Evolutionary conservation across 140 eudicot species (phyloP).

Genomic region (Cichorium intybus): DNA sequence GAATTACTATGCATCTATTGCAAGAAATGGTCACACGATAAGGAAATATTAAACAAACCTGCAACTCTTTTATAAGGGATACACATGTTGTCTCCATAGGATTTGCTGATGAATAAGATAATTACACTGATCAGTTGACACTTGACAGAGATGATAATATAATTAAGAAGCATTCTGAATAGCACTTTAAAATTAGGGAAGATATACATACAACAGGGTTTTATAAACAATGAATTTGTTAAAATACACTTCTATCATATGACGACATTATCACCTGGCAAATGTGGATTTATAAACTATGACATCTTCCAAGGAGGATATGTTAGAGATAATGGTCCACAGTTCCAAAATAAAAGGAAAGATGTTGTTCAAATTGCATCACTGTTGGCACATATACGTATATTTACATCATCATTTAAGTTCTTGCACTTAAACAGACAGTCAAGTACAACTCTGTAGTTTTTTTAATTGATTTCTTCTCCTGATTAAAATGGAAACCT

Average conservation of each 20-base stretch:
- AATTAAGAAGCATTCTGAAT: conserved; percentile 6
- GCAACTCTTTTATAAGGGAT: conserved; percentile 63
- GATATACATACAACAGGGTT: not conserved
- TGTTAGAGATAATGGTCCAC: not conserved
- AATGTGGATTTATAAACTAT: not conserved
- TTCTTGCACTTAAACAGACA: not conserved
- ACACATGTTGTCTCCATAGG: conserved; percentile 54
- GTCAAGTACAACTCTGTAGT: not conserved
- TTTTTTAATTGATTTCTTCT: conserved; percentile 1
- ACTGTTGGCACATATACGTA: not conserved
- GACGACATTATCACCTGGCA: no score
- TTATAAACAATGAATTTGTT: not conserved
- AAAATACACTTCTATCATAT: no score
- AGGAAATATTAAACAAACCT: conserved; percentile 36
- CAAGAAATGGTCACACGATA: not conserved
- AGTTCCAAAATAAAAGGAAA: not conserved
- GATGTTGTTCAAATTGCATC: not conserved
- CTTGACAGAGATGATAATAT: conserved; percentile 5
- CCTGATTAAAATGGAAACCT: not conserved
- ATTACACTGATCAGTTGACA: conserved; percentile 12
- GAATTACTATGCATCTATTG: not conserved
- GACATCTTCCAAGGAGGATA: not conserved
- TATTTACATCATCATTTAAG: not conserved
- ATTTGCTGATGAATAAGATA: conserved; percentile 14
- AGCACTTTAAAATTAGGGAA: not conserved